phyloP scores from a whole-genome alignment of 345 rosid genomes.

The Psidium guajava region DNA sequence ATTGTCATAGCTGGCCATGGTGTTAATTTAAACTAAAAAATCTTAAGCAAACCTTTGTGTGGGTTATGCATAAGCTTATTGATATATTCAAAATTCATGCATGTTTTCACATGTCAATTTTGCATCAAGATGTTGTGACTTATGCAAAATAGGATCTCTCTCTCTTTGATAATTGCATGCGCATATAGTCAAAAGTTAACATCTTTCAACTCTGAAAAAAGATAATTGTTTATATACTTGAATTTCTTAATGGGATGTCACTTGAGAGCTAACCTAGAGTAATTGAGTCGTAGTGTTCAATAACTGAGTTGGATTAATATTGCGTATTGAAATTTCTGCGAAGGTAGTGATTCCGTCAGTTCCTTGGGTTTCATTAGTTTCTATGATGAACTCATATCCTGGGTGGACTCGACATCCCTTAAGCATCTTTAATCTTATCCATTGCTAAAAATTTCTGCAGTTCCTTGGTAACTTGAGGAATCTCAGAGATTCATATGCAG shows the following conservation, averaged over 20 bases:
- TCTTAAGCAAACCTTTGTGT: not conserved
- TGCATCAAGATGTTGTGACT: not conserved
- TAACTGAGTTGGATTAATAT: not conserved
- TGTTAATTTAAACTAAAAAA: not conserved
- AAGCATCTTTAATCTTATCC: not conserved
- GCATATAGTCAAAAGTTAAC: not conserved
- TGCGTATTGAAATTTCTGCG: not conserved
- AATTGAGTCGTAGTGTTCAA: not conserved
- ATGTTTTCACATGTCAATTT: not conserved
- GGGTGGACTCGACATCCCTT: not conserved
- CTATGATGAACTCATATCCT: not conserved
- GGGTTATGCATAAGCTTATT: not conserved
- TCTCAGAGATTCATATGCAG: conserved; percentile 89
- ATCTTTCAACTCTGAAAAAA: not conserved
- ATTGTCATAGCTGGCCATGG: not conserved
- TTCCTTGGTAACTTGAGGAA: conserved; percentile 91
- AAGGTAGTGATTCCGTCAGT: not conserved
- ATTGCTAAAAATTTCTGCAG: conserved; percentile 27
- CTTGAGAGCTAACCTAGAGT: not conserved
- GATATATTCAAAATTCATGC: not conserved
- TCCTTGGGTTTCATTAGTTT: not conserved
- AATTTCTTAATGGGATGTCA: not conserved
- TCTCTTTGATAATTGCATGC: not conserved
- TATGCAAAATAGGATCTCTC: not conserved
- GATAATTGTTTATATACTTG: not conserved